These are phyloP conservation scores for Peltaster fructicola DNA, from an alignment of 2,329 filamentous ascomycete genomes.

Conservation along the genomic window DNA sequence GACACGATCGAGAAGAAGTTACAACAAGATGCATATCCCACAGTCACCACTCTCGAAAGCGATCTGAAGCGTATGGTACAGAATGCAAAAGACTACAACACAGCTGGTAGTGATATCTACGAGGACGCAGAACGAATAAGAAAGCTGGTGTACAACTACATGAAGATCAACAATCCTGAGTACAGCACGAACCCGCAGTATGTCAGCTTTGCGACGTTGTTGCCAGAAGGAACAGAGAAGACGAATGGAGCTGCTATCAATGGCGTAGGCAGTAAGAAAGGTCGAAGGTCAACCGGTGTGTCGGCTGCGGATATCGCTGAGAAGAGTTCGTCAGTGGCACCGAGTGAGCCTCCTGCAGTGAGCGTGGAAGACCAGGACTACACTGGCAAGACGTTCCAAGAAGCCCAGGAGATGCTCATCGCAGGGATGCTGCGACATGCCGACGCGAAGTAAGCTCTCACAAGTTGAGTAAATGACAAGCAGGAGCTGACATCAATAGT, in stretches of 20 bases:
- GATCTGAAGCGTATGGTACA: slow-evolving; percentile 77
- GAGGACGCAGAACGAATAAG: slow-evolving; percentile 75
- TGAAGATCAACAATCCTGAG: slow-evolving; percentile 72
- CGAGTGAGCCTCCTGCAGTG: slow-evolving; percentile 10
- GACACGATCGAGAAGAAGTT: slow-evolving; percentile 61
- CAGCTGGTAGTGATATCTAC: slow-evolving; percentile 52
- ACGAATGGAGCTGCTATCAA: too few species aligned
- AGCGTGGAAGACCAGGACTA: slow-evolving; percentile 35
- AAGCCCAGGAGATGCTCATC: slow-evolving; percentile 73
- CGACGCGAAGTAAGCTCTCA: slow-evolving; percentile 41
- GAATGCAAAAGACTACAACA: slow-evolving; percentile 74
- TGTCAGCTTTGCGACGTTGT: slow-evolving; percentile 53
- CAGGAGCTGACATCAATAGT: slow-evolving; percentile 17
- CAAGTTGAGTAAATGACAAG: slow-evolving; percentile 2
- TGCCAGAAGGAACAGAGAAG: too few species aligned
- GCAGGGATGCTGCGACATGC: slow-evolving; percentile 52
- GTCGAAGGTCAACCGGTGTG: too few species aligned
- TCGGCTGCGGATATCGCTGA: too few species aligned
- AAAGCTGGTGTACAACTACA: slow-evolving; percentile 73
- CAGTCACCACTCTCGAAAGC: slow-evolving; percentile 58
- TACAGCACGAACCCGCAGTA: slow-evolving; percentile 53
- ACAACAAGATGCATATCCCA: slow-evolving; percentile 47
- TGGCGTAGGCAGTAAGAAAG: too few species aligned
- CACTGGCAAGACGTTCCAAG: slow-evolving; percentile 58
- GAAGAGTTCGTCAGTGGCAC: slow-evolving; percentile 12